phyloP scores from a whole-genome alignment of 257 asterid species.

The Haberlea rhodopensis region DNA sequence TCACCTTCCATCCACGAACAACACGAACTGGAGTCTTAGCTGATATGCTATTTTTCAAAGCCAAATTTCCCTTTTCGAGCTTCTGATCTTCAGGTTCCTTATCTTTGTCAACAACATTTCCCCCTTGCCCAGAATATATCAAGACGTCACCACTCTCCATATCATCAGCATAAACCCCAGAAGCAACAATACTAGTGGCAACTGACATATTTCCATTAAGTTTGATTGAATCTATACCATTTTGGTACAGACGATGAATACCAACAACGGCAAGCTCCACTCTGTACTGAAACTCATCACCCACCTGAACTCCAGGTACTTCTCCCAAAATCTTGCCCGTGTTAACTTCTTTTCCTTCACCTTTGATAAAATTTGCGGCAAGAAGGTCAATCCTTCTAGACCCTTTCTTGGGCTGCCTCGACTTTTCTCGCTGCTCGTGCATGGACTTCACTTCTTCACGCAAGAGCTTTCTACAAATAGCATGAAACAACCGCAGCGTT shows the following conservation, averaged over 20 bases:
- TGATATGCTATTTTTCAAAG: conserved; percentile 53
- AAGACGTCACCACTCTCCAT: conserved; percentile 55
- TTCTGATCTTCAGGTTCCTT: conserved; percentile 73
- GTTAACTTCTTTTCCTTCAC: conserved; percentile 49
- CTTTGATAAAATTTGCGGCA: conserved; percentile 51
- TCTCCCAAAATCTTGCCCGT: conserved; percentile 42
- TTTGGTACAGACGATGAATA: conserved; percentile 64
- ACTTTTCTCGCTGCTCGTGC: conserved; percentile 39
- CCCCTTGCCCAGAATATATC: conserved; percentile 81
- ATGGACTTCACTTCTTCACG: conserved; percentile 56
- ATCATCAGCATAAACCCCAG: conserved; percentile 71
- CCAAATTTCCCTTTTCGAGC: conserved; percentile 77
- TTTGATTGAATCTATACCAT: conserved; percentile 61
- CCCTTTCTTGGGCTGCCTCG: conserved; percentile 27
- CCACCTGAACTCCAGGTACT: conserved; percentile 82
- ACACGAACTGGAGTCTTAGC: conserved; percentile 70
- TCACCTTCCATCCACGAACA: conserved; percentile 69
- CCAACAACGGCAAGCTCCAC: conserved; percentile 86
- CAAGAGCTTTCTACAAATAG: conserved; percentile 64
- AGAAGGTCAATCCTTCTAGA: conserved; percentile 59
- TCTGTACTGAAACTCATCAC: conserved; percentile 83
- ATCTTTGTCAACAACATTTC: conserved; percentile 47
- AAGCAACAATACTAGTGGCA: conserved; percentile 73
- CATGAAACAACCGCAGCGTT: conserved; percentile 59
- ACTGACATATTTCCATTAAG: conserved; percentile 32